Evolutionary conservation across 208 protist species (phyloP).

Genomic region (Acanthamoeba sp.): DNA sequence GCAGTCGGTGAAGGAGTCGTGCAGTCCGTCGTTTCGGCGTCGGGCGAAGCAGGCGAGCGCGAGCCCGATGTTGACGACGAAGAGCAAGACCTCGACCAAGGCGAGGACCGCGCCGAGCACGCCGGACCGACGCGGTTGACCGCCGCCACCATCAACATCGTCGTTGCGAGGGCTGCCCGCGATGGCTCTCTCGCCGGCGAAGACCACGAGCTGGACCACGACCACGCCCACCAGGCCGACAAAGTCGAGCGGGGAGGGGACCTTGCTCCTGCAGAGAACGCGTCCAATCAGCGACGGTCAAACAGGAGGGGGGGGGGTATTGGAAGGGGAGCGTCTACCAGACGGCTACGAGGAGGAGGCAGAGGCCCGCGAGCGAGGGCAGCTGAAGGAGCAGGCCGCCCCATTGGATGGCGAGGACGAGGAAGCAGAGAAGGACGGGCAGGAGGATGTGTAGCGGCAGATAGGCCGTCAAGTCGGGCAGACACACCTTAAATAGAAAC

Average conservation of each 20-base stretch:
- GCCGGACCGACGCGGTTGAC: no score
- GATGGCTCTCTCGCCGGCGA: not conserved
- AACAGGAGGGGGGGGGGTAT: not conserved
- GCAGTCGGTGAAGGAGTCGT: not conserved
- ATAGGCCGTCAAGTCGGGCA: not conserved
- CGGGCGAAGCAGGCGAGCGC: not conserved
- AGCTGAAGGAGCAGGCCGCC: not conserved
- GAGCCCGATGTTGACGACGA: constrained; percentile 1
- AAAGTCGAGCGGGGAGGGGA: not conserved
- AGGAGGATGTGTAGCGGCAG: not conserved
- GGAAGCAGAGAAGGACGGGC: not conserved
- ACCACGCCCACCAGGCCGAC: not conserved
- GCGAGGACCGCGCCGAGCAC: not conserved
- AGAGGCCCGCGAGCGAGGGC: not conserved
- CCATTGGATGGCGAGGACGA: not conserved
- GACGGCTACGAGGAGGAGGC: not conserved
- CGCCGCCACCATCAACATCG: no score
- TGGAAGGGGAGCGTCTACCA: not conserved
- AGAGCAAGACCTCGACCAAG: not conserved
- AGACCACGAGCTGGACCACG: not conserved
- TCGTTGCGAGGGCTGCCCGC: not conserved
- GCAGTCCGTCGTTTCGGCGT: not conserved
- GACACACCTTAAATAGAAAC: not conserved
- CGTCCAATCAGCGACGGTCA: not conserved
- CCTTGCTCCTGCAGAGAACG: not conserved